These are phyloP conservation scores for Cystoisospora suis DNA, from an alignment of 169 alveolate species.

Conservation along the genomic window DNA sequence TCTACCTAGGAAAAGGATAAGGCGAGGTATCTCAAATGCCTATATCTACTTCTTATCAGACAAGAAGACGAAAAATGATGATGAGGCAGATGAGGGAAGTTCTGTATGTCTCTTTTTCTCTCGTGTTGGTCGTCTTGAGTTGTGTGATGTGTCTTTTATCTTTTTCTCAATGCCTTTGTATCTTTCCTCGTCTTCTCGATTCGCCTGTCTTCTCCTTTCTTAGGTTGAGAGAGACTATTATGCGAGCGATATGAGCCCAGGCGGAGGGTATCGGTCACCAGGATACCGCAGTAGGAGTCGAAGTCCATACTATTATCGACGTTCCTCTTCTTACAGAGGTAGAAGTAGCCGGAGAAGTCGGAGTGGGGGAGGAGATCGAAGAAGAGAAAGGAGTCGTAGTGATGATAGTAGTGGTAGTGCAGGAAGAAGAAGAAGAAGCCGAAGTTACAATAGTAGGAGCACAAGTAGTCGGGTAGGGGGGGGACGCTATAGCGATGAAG, in stretches of 20 bases:
- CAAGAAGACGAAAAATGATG: background rate
- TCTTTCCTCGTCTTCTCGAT: background rate
- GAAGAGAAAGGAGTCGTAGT: background rate
- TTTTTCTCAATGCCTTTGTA: too few species aligned
- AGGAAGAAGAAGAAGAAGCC: background rate
- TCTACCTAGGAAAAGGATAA: too few species aligned
- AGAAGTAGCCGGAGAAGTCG: background rate
- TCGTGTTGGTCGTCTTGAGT: too few species aligned
- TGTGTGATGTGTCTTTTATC: too few species aligned
- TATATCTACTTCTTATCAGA: too few species aligned
- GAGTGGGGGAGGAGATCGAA: background rate
- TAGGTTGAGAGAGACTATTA: constrained; percentile 16
- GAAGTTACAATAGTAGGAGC: background rate
- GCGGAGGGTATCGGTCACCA: background rate
- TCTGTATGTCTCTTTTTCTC: too few species aligned
- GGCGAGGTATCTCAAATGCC: too few species aligned
- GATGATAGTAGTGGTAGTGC: background rate
- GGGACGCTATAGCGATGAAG: background rate
- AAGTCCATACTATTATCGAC: background rate
- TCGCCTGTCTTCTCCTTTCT: too few species aligned
- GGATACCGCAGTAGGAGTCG: constrained; percentile 1
- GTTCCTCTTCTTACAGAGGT: background rate
- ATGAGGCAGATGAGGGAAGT: background rate
- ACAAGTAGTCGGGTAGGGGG: background rate
- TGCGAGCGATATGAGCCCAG: background rate